These are phyloP conservation scores for Xerophyta viscosa DNA, from an alignment of 106 monocot species.

Conservation along the genomic window DNA sequence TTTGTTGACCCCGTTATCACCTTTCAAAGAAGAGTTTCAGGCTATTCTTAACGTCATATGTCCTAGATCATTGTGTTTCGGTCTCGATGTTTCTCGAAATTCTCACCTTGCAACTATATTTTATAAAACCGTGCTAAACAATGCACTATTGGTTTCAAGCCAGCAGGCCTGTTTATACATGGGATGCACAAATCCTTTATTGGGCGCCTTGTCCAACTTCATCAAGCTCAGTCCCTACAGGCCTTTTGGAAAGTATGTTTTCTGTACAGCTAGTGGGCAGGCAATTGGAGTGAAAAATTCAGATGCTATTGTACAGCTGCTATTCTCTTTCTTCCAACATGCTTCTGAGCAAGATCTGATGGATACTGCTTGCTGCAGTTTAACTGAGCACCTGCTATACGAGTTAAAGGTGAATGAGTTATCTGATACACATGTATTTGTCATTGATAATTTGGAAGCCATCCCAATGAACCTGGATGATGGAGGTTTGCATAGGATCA, in stretches of 20 bases:
- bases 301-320: slow-evolving; percentile 35
- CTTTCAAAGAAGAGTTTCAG: slow-evolving; percentile 35
- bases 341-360: slow-evolving; percentile 16
- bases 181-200: slow-evolving; percentile 40
- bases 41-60: slow-evolving; percentile 23
- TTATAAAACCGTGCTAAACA: slow-evolving; percentile 29
- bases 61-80: slow-evolving; percentile 16
- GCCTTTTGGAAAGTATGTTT: slow-evolving; percentile 29
- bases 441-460: slow-evolving; percentile 16
- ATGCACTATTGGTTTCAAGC: slow-evolving; percentile 24
- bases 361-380: slow-evolving; percentile 26
- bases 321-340: slow-evolving; percentile 34
- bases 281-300: slow-evolving; percentile 23
- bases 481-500: not conserved
- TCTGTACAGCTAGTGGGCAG: slow-evolving; percentile 13
- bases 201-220: slow-evolving; percentile 29
- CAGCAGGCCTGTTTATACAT: slow-evolving; percentile 36
- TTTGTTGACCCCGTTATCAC: slow-evolving; percentile 28
- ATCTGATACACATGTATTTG: slow-evolving; percentile 8
- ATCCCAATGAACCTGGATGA: slow-evolving; percentile 7
- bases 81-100: slow-evolving; percentile 7
- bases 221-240: slow-evolving; percentile 41
- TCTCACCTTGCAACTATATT: slow-evolving; percentile 13
- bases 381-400: slow-evolving; percentile 35
- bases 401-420: slow-evolving; percentile 22